These are phyloP conservation scores for Lasiosphaeria miniovina DNA, from an alignment of 495 filamentous ascomycete genomes.

Conservation along the genomic window DNA sequence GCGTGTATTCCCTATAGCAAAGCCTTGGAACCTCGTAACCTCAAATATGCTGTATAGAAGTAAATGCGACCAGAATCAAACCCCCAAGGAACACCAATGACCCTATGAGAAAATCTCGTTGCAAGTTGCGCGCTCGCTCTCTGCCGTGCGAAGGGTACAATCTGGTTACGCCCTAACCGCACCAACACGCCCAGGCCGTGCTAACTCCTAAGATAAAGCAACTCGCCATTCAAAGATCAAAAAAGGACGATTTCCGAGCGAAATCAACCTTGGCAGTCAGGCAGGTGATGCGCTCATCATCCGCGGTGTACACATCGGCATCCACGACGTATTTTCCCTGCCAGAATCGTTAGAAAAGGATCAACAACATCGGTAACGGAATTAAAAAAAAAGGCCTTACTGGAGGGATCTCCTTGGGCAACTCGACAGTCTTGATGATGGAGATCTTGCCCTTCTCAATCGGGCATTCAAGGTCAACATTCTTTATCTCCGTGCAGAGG, in stretches of 20 bases:
- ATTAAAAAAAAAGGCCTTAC: slow-evolving; percentile 54
- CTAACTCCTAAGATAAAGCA: background rate
- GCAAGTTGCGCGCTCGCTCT: no score
- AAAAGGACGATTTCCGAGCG: slow-evolving; percentile 15
- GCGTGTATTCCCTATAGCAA: slow-evolving; percentile 13
- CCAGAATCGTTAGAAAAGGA: slow-evolving; percentile 11
- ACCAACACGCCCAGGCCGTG: no score
- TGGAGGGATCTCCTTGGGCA: slow-evolving; percentile 85
- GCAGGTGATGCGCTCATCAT: slow-evolving; percentile 74
- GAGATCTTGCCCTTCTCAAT: slow-evolving; percentile 69
- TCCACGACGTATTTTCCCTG: slow-evolving; percentile 87
- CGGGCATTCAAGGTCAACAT: slow-evolving; percentile 87
- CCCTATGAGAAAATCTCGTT: slow-evolving; percentile 4
- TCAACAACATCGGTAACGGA: background rate
- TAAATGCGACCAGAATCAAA: slow-evolving; percentile 11
- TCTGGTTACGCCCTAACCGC: no score
- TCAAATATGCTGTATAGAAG: slow-evolving; percentile 17
- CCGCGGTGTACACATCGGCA: slow-evolving; percentile 74
- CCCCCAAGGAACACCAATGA: slow-evolving; percentile 8
- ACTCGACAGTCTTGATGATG: slow-evolving; percentile 75
- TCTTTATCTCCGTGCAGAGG: slow-evolving; percentile 81
- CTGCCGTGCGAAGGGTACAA: no score
- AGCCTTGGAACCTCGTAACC: slow-evolving; percentile 13
- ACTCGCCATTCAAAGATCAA: background rate
- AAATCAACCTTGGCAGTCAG: slow-evolving; percentile 67